Base-by-base conservation (phyloP, 108 stramenopile genomes). In the Chaetoceros tenuissimus region DNA sequence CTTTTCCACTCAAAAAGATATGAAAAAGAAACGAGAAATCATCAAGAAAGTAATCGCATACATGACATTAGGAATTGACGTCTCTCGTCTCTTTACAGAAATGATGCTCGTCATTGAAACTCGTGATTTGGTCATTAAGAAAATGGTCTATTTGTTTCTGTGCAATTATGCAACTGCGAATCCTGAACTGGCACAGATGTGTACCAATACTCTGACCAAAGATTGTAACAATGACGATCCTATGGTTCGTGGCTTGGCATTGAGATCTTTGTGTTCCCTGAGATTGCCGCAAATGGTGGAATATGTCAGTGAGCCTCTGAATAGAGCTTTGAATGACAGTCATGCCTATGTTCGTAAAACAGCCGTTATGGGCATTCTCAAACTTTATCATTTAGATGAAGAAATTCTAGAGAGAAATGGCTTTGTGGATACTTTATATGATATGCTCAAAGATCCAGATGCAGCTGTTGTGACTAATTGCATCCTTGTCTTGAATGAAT, bases 41-140 rank as follows among this genome's bases (percentile, higher is more conserved):
- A 96, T 99, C 68, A 99, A 99, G 56, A 99, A 99, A 62, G 99
- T 98, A 49, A 98, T 98, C 67, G 99, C 98, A 18, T 99, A 98
- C 87, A 99, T 99, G 99, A 98, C 99, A 18, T 67, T 99, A 24
- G 99, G 99, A 3, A 97, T 99, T 28, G 99, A 99, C 55, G 99
- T 99, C 25, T 95, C 94, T 24, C 85, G 95, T 28, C 94, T 99
- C 31, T 98, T 98, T 68, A 90, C 96, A 3, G 98, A 98, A 76
- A 98, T 99, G 97, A 94, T 99, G 80, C 73, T 97, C 68, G 93
- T 81, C 16, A 90, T 92, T 47, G 88, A 89, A 57, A 97, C 97
- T 26, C 70, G 92, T 17, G 99, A 99, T 70, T 62, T 99, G 31
- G 98, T 99, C 48, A 92, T 99, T 53, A 99, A 99, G 71, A 99